Evolutionary conservation across 2,329 filamentous ascomycete species (phyloP).

Genomic region (Aspergillus calidoustus): DNA sequence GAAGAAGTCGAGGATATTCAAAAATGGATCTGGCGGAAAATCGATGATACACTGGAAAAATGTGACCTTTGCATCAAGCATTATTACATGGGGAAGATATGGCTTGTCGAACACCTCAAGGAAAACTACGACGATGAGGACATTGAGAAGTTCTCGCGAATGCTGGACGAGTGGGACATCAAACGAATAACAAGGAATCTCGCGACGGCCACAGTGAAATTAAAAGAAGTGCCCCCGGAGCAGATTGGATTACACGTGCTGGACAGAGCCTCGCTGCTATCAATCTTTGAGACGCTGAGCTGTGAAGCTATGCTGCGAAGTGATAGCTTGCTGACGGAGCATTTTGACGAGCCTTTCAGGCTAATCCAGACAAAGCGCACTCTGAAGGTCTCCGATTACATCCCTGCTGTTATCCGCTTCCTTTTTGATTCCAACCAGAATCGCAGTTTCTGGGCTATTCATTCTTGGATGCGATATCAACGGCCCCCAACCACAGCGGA

Average conservation of each 20-base stretch:
- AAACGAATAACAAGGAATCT: conserved; percentile 65
- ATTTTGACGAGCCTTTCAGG: conserved; percentile 83
- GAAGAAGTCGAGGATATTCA: conserved; percentile 65
- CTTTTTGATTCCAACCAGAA: conserved; percentile 73
- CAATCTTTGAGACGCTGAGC: conserved; percentile 86
- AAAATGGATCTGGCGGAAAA: conserved; percentile 60
- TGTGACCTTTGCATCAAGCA: conserved; percentile 74
- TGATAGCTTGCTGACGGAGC: conserved; percentile 55
- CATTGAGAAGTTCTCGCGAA: conserved; percentile 56
- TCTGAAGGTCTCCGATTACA: conserved; percentile 74
- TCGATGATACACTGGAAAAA: conserved; percentile 63
- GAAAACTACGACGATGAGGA: conserved; percentile 57
- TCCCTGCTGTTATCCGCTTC: conserved; percentile 84
- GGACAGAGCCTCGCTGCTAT: conserved; percentile 68
- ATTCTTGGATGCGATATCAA: conserved; percentile 69
- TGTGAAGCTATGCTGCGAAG: conserved; percentile 75
- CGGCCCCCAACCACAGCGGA: conserved; percentile 69
- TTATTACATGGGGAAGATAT: conserved; percentile 72
- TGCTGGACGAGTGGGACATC: conserved; percentile 66
- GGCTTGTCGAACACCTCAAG: conserved; percentile 65
- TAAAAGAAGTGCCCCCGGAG: conserved; percentile 56
- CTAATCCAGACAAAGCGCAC: conserved; percentile 77
- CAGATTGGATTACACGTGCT: conserved; percentile 56
- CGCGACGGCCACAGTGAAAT: conserved; percentile 58
- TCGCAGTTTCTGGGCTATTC: conserved; percentile 69